Conservation (phyloP, 1,139 yeast species). For the Kurtzmaniella quercitrusa region DNA sequence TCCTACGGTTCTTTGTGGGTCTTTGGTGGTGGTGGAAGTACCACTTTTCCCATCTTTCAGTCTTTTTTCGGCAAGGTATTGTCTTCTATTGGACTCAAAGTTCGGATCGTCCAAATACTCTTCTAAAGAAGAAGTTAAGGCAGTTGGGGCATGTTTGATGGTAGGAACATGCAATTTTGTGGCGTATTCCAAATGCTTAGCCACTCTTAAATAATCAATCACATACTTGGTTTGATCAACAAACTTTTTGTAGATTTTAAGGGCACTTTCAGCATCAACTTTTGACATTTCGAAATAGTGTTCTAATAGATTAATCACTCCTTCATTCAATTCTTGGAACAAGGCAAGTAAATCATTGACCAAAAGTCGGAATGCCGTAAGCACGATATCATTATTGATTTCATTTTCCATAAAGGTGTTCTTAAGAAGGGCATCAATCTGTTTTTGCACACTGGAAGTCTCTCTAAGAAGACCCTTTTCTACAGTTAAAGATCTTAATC, state of each 20-base stretch:
- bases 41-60: slow-evolving; percentile 12
- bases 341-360: slow-evolving; percentile 82
- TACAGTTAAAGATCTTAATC: slow-evolving; percentile 58
- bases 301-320: slow-evolving; percentile 86
- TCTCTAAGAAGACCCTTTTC: slow-evolving; percentile 85
- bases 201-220: slow-evolving; percentile 80
- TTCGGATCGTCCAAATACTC: slow-evolving; percentile 87
- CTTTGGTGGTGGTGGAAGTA: slow-evolving; percentile 6
- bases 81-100: slow-evolving; percentile 74
- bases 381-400: slow-evolving; percentile 61
- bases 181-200: slow-evolving; percentile 81
- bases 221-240: slow-evolving; percentile 86
- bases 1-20: slow-evolving; percentile 11
- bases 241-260: slow-evolving; percentile 77
- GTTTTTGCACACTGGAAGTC: slow-evolving; percentile 78
- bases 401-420: slow-evolving; percentile 75
- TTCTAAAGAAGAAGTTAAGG: slow-evolving; percentile 78
- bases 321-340: slow-evolving; percentile 89
- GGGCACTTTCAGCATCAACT: slow-evolving; percentile 81
- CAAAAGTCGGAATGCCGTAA: slow-evolving; percentile 80
- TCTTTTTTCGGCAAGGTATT: slow-evolving; percentile 65
- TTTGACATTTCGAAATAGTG: slow-evolving; percentile 91
- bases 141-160: slow-evolving; percentile 95
- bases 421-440: slow-evolving; percentile 69
- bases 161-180: slow-evolving; percentile 93